phyloP scores from a whole-genome alignment of 371 early-diverging fungal species.

The Lichtheimia ramosa region DNA sequence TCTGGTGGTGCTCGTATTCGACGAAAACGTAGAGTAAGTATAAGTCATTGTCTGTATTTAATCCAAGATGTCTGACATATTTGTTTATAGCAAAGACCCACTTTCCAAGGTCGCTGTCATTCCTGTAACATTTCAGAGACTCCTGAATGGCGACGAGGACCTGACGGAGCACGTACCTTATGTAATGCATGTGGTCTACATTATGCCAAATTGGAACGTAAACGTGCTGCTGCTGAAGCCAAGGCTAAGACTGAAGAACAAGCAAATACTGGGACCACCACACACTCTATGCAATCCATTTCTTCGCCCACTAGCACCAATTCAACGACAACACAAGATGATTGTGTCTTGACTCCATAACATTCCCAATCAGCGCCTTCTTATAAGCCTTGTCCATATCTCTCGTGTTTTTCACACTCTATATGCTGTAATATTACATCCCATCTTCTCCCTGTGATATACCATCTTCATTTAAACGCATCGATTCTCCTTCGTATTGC shows the following conservation, averaged over 20 bases:
- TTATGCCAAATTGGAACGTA: slow-evolving; percentile 44
- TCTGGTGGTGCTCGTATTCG: slow-evolving; percentile 1
- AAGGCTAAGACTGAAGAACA: slow-evolving; percentile 1
- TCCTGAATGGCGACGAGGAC: slow-evolving; percentile 74
- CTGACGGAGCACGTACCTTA: slow-evolving; percentile 65
- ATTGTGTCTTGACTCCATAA: background rate
- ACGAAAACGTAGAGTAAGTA: slow-evolving; percentile 12
- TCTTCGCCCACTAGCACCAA: slow-evolving; percentile 6
- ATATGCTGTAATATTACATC: too few species aligned
- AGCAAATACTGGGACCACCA: background rate
- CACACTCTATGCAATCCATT: background rate
- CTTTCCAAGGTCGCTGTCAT: slow-evolving; percentile 54
- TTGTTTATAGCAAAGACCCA: slow-evolving; percentile 27
- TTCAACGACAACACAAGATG: slow-evolving; percentile 4
- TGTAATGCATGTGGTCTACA: slow-evolving; percentile 73
- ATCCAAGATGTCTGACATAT: background rate
- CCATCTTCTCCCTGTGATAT: too few species aligned
- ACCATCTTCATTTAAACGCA: too few species aligned
- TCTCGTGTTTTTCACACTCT: too few species aligned
- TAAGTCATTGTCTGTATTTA: background rate
- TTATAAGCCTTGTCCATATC: too few species aligned
- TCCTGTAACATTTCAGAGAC: slow-evolving; percentile 67
- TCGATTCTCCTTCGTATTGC: too few species aligned
- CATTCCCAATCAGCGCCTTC: too few species aligned
- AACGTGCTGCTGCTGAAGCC: slow-evolving; percentile 20